Conservation (phyloP, 495 filamentous ascomycete species). For the Tuber borchii region DNA sequence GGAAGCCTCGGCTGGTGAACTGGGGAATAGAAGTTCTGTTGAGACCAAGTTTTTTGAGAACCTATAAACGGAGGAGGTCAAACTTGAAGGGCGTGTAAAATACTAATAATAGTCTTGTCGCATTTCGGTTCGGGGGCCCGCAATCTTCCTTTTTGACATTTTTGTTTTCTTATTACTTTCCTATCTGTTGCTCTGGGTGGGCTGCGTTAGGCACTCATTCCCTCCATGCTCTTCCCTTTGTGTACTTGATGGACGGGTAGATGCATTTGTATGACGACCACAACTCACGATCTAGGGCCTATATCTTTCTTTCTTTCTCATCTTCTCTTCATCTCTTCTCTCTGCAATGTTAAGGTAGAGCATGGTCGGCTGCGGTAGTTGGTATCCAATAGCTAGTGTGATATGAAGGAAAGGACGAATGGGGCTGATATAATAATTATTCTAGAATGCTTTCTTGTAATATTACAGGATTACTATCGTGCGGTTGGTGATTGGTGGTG, state of each 20-base stretch:
- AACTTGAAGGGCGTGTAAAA: constrained; percentile 37
- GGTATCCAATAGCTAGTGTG: background rate
- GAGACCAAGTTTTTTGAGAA: constrained; percentile 45
- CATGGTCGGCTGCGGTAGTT: background rate
- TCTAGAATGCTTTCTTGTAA: background rate
- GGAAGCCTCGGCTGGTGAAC: constrained; percentile 32
- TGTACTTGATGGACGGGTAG: constrained; percentile 1
- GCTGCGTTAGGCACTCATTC: constrained; percentile 13
- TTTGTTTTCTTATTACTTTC: constrained; percentile 6
- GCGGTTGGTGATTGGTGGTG: background rate
- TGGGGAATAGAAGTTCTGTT: constrained; percentile 44
- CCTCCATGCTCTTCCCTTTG: constrained; percentile 4
- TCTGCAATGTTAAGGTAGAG: background rate
- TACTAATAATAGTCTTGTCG: constrained; percentile 6
- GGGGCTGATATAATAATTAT: background rate
- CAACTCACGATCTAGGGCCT: background rate
- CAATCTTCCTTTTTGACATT: background rate
- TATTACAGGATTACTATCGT: background rate
- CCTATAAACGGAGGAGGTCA: constrained; percentile 41
- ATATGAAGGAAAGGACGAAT: background rate
- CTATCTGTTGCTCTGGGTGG: constrained; percentile 1
- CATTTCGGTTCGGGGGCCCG: background rate
- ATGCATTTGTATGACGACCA: background rate
- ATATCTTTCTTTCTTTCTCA: background rate
- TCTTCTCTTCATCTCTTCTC: background rate